Evolutionary conservation across 164 flowering plant genomes (phyloP).

Genomic region (Macadamia integrifolia): DNA sequence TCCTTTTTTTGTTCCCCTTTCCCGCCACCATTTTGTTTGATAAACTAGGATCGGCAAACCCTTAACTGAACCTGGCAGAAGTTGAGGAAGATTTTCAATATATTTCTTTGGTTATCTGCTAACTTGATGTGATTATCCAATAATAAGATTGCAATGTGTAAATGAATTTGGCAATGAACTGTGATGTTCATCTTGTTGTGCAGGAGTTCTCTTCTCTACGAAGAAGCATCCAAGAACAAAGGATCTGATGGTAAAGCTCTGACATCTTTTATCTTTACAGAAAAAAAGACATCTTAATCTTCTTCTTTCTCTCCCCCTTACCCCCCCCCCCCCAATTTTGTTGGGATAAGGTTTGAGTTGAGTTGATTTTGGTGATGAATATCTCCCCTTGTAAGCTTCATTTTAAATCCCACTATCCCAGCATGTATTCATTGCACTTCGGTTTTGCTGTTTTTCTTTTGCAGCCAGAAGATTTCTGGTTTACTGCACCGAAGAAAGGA

Average conservation of each 20-base stretch:
- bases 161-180: background rate
- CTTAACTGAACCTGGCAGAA: no score
- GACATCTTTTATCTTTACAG: conserved; percentile 5
- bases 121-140: no score
- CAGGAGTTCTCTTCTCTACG: conserved; percentile 86
- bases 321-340: no score
- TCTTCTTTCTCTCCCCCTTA: background rate
- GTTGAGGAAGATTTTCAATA: no score
- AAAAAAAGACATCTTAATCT: no score
- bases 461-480: conserved; percentile 97
- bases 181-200: background rate
- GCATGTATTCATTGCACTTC: background rate
- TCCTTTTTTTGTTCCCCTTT: no score
- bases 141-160: background rate
- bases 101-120: no score
- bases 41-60: no score
- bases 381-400: background rate
- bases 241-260: conserved; percentile 54
- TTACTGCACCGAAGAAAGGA: conserved; percentile 92
- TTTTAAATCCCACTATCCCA: background rate
- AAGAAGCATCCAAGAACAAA: conserved; percentile 90
- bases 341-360: no score
- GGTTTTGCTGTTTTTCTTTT: conserved; percentile 1
- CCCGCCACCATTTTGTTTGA: no score
- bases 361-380: background rate